phyloP scores from a whole-genome alignment of 495 filamentous ascomycete species.

The Penicillium malachiteum region DNA sequence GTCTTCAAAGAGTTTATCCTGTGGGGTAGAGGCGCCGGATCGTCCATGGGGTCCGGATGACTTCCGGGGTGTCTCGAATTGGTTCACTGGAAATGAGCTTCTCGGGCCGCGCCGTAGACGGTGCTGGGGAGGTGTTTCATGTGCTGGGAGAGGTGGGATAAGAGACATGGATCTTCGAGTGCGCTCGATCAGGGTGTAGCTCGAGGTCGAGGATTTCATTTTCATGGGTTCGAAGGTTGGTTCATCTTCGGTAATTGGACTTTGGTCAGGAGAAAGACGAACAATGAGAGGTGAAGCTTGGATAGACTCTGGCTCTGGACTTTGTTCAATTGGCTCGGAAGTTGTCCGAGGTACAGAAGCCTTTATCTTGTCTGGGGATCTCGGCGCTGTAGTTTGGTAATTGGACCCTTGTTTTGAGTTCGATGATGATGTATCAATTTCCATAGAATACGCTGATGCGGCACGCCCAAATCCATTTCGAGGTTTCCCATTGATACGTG shows the following conservation, averaged over 20 bases:
- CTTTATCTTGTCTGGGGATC: neutral
- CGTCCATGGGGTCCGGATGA: slow-evolving; percentile 7
- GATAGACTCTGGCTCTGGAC: neutral
- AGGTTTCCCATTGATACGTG: slow-evolving; percentile 51
- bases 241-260: slow-evolving; percentile 5
- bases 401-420: neutral
- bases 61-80: slow-evolving; percentile 58
- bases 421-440: neutral
- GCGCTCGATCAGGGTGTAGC: slow-evolving; percentile 60
- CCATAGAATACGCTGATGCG: neutral
- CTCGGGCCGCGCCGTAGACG: slow-evolving; percentile 38
- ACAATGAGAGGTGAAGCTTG: slow-evolving; percentile 16
- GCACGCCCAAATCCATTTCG: slow-evolving; percentile 9
- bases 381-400: slow-evolving; percentile 1
- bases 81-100: slow-evolving; percentile 60
- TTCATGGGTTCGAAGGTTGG: slow-evolving; percentile 24
- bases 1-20: slow-evolving; percentile 61
- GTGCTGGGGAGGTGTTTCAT: slow-evolving; percentile 18
- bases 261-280: slow-evolving; percentile 17
- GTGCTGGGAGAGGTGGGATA: slow-evolving; percentile 34
- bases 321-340: neutral
- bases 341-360: neutral
- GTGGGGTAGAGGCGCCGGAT: slow-evolving; percentile 49
- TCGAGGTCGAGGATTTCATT: slow-evolving; percentile 31
- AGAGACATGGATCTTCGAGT: slow-evolving; percentile 81